Evolutionary conservation across 371 early-diverging fungal genomes (phyloP), one percentile per base, ranked within the genome.

Genomic region (Mucor ambiguus): DNA sequence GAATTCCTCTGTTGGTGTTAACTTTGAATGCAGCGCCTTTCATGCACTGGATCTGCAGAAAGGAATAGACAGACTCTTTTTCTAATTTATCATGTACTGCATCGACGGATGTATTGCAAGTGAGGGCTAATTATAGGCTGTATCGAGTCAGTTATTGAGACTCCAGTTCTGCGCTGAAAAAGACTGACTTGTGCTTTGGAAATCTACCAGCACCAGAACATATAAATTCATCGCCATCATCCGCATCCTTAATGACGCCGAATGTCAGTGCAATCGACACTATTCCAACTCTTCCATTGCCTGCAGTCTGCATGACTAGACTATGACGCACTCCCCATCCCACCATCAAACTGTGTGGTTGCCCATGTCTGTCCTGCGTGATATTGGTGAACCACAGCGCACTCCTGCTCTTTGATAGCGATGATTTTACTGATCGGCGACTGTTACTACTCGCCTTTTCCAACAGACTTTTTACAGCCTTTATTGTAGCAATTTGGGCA

Each of bases 201-300:
- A 76, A 76, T 1, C 84, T 87, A 30, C 89, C 89, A 9, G 76
- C 74, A 0, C 91, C 88, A 2, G 89, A 87, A 61, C 87, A 85
- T 0, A 69, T 68, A 48, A 90, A 89, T 29, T 80, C 76, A 0
- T 82, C 81, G 0, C 89, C 89, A 32, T 79, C 66, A 60, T 90
- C 90, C 6, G 66, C 72, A 57, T 87, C 87, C 29, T 60, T 87
- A 83, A 0, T 76, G 44, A 84, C 82, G 6, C 86, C 88, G 4
- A 77, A 80, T 0, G 85, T 79, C 22, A 90, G 65, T 2, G 83
- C 80, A 44, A 88, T 75, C 0, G 89, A 88, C 0, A 82, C 76
- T 0, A 87, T 80, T 0, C 88, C 86, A 5, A 65, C 71, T 2
- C 60, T 66, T 1, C 78, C 64, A 3, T 74, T 56, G 0, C 88